Evolutionary conservation across 2,329 filamentous ascomycete species (phyloP), one percentile per base, ranked within the genome.

Genomic region (Mycogone perniciosa): DNA sequence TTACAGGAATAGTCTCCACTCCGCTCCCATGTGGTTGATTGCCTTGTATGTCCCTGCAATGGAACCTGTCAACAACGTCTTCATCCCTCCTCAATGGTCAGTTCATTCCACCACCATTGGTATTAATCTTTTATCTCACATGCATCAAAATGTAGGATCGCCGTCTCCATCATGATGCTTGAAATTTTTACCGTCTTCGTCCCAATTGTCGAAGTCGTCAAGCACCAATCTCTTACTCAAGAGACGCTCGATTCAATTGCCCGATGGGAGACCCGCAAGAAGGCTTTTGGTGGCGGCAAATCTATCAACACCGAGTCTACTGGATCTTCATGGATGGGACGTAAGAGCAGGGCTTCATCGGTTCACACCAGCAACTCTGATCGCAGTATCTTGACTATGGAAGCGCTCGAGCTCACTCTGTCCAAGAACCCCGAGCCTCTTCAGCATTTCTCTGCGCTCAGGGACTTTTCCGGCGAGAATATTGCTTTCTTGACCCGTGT

Each of bases 391-490:
- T 70, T 79, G 51, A 79, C 77, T 53, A 82, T 84, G 76, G 71
- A 74, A 31, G 79, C 81, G 0, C 72, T 86, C 6, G 81, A 86
- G 53, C 72, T 76, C 54, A 76, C 79, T 9, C 68, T 86, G 1
- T 68, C 74, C 41, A 70, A 73, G 55, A 81, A 83, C 60, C 76
- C 79, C 0, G 69, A 74, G 6, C 76, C 77, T 0, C 70, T 86
- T 0, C 77, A 82, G 48, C 67, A 79, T 51, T 86, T 84, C 61
- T 81, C 82, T 0, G 82, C 81, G 0, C 70, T 77, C 2, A 73
- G 76, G 41, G 82, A 86, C 57, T 85, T 86, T 61, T 84, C 81
- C 0, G 82, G 81, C 6, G 82, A 86, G 64, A 86, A 86, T 61
- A 81, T 86, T 56, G 77, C 82, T 43, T 87, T 87, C 63, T 66